Percentiles rank a stretch among this genome's conserved stretches.
Evolutionary conservation across 148 eudicot genomes (phyloP).

Genomic region (Chenopodium formosanum): DNA sequence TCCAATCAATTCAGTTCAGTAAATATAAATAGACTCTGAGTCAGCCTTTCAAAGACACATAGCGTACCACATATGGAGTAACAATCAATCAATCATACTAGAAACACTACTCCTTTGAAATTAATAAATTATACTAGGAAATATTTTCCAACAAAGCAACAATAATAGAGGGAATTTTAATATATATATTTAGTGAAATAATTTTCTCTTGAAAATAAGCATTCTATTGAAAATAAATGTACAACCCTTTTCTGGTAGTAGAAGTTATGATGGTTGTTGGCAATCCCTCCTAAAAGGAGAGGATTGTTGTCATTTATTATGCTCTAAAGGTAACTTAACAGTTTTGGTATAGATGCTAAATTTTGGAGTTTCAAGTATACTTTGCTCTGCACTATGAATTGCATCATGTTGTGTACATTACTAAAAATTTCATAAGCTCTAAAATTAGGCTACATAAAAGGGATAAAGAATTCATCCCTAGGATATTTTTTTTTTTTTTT

Average conservation of each 20-base stretch:
- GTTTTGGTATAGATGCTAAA: not conserved
- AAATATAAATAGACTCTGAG: no score
- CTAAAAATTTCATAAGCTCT: not conserved
- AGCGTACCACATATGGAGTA: no score
- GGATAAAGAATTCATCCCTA: not conserved
- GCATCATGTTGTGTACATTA: not conserved
- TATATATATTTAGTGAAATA: no score
- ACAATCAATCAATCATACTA: no score
- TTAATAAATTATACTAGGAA: no score
- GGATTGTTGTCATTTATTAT: not conserved
- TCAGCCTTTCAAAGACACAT: no score
- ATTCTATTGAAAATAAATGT: not conserved
- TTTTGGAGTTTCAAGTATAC: not conserved
- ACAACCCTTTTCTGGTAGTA: not conserved
- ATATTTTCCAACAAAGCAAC: no score
- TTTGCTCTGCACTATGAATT: not conserved
- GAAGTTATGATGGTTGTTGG: constrained; percentile 12
- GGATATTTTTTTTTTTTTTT: not conserved
- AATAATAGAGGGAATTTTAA: no score
- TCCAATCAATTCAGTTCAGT: no score
- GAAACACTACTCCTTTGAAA: no score
- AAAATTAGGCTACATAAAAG: not conserved
- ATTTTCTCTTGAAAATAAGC: not conserved
- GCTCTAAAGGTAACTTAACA: not conserved
- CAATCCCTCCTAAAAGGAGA: not conserved